phyloP scores from a whole-genome alignment of 352 stramenopile species.

The Globisporangium polare region DNA sequence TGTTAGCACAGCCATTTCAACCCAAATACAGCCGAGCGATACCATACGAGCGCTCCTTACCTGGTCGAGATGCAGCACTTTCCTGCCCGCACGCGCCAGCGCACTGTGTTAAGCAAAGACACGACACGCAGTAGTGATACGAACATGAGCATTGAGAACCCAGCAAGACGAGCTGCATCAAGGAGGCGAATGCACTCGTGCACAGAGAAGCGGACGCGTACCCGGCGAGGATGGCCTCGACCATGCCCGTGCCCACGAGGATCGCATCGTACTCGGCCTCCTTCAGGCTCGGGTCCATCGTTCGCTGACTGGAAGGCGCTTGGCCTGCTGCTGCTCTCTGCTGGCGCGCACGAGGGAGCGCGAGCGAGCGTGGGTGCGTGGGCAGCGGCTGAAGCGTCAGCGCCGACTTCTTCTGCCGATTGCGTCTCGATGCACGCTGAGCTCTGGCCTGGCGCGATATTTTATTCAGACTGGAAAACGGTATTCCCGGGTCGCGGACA shows the following conservation, averaged over 20 bases:
- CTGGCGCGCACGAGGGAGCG: not conserved
- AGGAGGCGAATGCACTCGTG: not conserved
- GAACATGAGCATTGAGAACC: no score
- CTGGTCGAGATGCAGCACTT: slow-evolving; percentile 77
- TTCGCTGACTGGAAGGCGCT: no score
- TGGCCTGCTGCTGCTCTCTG: not conserved
- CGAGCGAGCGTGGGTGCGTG: no score
- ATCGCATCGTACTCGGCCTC: slow-evolving; percentile 70
- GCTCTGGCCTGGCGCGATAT: no score
- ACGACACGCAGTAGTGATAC: not conserved
- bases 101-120: slow-evolving; percentile 23
- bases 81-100: slow-evolving; percentile 61
- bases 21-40: not conserved
- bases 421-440: no score
- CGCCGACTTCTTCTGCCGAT: no score
- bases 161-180: not conserved
- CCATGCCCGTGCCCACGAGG: slow-evolving; percentile 77
- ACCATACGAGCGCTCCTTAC: slow-evolving; percentile 16
- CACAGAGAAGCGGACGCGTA: slow-evolving; percentile 21
- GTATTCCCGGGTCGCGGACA: no score
- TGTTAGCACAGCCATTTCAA: not conserved
- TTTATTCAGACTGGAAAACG: no score
- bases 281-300: slow-evolving; percentile 55
- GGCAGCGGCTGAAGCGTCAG: no score
- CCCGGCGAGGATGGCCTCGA: slow-evolving; percentile 73